A percentile compares a stretch with the other conserved stretches of the same genome.
phyloP scores from a whole-genome alignment of 345 rosid genomes.

The Passiflora organensis region DNA sequence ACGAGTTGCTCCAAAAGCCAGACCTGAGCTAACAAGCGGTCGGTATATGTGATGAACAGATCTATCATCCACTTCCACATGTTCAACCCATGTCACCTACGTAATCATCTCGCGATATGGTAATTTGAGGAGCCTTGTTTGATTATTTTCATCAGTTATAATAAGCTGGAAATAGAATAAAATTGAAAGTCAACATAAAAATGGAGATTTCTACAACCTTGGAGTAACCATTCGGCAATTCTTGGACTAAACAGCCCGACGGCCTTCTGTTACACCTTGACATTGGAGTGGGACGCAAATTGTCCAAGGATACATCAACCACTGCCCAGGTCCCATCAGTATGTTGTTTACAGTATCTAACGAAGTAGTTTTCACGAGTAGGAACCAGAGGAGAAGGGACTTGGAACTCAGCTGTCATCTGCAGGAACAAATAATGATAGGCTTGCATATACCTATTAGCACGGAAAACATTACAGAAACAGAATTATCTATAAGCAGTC shows the following conservation, averaged over 20 bases:
- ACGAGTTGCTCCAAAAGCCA: constrained; percentile 87
- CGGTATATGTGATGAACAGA: constrained; percentile 60
- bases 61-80: constrained; percentile 76
- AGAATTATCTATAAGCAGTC: too few relatives aligned
- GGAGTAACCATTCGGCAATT: constrained; percentile 85
- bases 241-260: constrained; percentile 89
- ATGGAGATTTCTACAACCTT: too few relatives aligned
- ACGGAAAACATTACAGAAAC: too few relatives aligned
- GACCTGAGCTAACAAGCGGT: constrained; percentile 54
- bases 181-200: too few relatives aligned
- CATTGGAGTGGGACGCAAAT: constrained; percentile 40
- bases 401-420: constrained; percentile 97
- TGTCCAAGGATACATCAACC: constrained; percentile 88
- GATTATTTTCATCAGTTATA: too few relatives aligned
- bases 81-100: constrained; percentile 89
- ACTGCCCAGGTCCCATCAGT: constrained; percentile 81
- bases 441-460: too few relatives aligned
- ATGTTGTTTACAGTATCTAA: constrained; percentile 87
- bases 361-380: constrained; percentile 73
- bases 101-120: background rate
- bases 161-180: too few relatives aligned
- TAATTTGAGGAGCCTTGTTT: too few relatives aligned
- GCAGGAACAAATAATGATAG: background rate
- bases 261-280: constrained; percentile 73
- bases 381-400: constrained; percentile 89